Percentiles rank a stretch among this genome's conserved stretches.
phyloP scores from a whole-genome alignment of 1,284 basidiomycete species.

The Sporisorium graminicola region DNA sequence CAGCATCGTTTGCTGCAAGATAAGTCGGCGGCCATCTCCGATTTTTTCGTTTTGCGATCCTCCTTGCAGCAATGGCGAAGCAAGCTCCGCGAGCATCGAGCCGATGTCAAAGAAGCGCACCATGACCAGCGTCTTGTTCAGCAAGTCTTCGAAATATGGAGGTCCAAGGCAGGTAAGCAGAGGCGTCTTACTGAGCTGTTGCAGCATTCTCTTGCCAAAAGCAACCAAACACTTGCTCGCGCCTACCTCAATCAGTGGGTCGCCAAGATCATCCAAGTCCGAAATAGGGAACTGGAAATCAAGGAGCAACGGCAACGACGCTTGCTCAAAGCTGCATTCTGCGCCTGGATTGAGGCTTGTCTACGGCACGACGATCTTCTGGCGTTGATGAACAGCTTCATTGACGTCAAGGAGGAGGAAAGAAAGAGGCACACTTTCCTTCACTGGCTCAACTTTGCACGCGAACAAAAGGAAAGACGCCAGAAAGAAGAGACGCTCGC shows the following conservation, averaged over 20 bases:
- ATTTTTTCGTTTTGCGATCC: conserved; percentile 21
- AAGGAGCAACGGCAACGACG: conserved; percentile 31
- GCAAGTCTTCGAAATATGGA: conserved; percentile 46
- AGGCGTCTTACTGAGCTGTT: conserved; percentile 17
- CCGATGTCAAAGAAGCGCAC: conserved; percentile 11
- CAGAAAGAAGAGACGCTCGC: conserved; percentile 21
- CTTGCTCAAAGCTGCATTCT: conserved; percentile 41
- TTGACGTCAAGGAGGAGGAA: conserved; percentile 55
- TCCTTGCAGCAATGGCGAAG: conserved; percentile 24
- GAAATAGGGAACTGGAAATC: conserved; percentile 38
- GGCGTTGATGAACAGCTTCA: conserved; percentile 52
- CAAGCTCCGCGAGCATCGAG: conserved; percentile 19
- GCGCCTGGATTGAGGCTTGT: conserved; percentile 52
- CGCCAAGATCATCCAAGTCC: conserved; percentile 42
- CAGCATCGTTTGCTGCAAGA: conserved; percentile 14
- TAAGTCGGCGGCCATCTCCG: conserved; percentile 19
- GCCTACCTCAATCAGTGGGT: conserved; percentile 41
- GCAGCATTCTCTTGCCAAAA: conserved; percentile 10
- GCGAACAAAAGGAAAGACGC: conserved; percentile 21
- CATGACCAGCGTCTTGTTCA: conserved; percentile 20
- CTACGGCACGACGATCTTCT: conserved; percentile 51
- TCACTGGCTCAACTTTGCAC: conserved; percentile 32
- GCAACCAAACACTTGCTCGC: conserved; percentile 10
- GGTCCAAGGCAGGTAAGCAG: conserved; percentile 24
- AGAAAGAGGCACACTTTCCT: conserved; percentile 21